These are phyloP conservation scores for Dorcoceras hygrometricum DNA, from an alignment of 257 asterid genomes.

Conservation along the genomic window DNA sequence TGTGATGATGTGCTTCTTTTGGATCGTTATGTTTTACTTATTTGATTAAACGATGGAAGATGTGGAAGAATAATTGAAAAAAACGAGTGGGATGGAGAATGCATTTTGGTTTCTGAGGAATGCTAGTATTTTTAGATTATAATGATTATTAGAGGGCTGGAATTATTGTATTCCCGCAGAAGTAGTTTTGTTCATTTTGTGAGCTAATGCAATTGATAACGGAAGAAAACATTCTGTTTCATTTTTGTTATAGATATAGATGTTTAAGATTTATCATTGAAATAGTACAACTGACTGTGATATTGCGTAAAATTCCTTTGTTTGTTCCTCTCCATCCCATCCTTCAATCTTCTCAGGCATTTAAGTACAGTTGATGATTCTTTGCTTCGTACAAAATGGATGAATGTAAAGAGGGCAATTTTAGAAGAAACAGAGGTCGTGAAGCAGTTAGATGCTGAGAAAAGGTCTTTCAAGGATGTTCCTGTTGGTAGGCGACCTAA, in stretches of 20 bases:
- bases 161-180: too few relatives aligned
- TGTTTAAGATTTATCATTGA: not conserved
- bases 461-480: constrained; percentile 80
- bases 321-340: constrained; percentile 1
- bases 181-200: not conserved
- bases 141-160: not conserved
- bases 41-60: too few relatives aligned
- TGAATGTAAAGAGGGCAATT: constrained; percentile 86
- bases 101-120: not conserved
- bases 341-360: constrained; percentile 46
- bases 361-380: constrained; percentile 85
- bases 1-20: constrained; percentile 19
- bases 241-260: not conserved
- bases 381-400: constrained; percentile 81
- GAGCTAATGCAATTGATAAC: not conserved
- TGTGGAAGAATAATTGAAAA: too few relatives aligned
- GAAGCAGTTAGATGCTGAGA: constrained; percentile 90
- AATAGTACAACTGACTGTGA: not conserved
- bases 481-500: constrained; percentile 66
- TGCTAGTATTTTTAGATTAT: not conserved
- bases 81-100: not conserved
- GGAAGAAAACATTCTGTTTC: not conserved
- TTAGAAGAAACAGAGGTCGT: constrained; percentile 92
- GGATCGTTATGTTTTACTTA: constrained; percentile 2
- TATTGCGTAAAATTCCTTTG: constrained; percentile 5